Base-by-base conservation (phyloP, 1,139 yeast species). In the Sugiyamaella pinicola region DNA sequence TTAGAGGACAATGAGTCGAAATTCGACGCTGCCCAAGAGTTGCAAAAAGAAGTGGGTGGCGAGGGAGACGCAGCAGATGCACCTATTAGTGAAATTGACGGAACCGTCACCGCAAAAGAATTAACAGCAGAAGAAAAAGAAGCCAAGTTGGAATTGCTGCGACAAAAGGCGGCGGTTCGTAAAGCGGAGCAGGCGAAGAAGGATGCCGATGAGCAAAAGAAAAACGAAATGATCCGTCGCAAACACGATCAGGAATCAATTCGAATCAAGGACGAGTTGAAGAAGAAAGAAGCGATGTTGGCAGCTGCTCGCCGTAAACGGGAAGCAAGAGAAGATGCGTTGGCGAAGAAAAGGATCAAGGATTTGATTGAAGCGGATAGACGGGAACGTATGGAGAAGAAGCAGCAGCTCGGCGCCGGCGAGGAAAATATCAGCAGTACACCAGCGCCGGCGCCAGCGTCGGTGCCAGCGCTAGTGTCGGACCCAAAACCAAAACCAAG, bases 351-450 rank as follows among this genome's bases (percentile, higher is more conserved):
- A 55, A 57, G 70, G 28, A 65, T 72, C 47, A 62, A 62, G 54
- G 71, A 65, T 28, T 67, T 62, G 49, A 70, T 72, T 51, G 74
- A 69, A 51, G 74, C 71, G 19, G 75, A 72, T 49, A 66, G 62
- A 55, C 58, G 64, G 13, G 72, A 69, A 12, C 57, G 75, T 41
- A 58, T 61, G 43, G 65, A 60, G 21, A 56, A 59, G 49, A 17
- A 26, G 38, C 47, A 58, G 43, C 59, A 58, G 29, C 55, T 22
- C 48, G 12, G 45, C 41, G 34, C 13, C 4, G 52, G 50, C 3
- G 47, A 45, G 10, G n/a, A 24, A 24, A 24, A 21, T 47, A 2
- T 22, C 48, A 6, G 40, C 46, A 2, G 38, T 21, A 18, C 47
- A 4, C 44, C 57, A 18, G 39, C 52, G 4, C 38, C 52, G 8